These are phyloP conservation scores for Tylopilus plumbeoviolaceoides DNA, from an alignment of 768 basidiomycete genomes.

Conservation along the genomic window DNA sequence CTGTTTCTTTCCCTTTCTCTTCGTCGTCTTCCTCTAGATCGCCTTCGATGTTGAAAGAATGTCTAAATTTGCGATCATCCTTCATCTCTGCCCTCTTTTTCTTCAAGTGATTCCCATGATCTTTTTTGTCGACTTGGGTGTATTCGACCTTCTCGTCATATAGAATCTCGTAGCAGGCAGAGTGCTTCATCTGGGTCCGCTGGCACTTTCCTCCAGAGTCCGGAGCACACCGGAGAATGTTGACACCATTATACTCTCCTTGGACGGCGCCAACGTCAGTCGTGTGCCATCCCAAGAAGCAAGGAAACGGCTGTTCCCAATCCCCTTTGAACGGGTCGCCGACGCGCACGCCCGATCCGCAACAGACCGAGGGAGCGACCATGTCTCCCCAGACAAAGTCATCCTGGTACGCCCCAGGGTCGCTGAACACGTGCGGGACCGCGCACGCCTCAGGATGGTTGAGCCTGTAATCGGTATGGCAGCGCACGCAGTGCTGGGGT, in stretches of 20 bases:
- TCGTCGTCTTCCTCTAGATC: no score
- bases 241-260: slow-evolving; percentile 3
- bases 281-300: slow-evolving; percentile 7
- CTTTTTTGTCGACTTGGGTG: not conserved
- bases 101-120: not conserved
- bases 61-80: no score
- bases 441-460: slow-evolving; percentile 2
- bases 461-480: slow-evolving; percentile 1
- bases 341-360: not conserved
- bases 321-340: not conserved
- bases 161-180: not conserved
- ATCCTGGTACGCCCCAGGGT: not conserved
- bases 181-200: not conserved
- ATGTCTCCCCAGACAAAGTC: not conserved
- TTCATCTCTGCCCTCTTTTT: no score
- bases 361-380: not conserved
- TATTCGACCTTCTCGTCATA: not conserved
- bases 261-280: not conserved
- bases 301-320: not conserved
- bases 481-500: slow-evolving; percentile 4
- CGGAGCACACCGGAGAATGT: not conserved
- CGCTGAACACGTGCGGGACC: not conserved
- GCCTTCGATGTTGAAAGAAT: no score
- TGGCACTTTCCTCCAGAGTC: not conserved
- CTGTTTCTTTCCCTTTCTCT: no score